Evolutionary conservation across 2,329 filamentous ascomycete genomes (phyloP).

Genomic region (Calonectria pauciramosa): DNA sequence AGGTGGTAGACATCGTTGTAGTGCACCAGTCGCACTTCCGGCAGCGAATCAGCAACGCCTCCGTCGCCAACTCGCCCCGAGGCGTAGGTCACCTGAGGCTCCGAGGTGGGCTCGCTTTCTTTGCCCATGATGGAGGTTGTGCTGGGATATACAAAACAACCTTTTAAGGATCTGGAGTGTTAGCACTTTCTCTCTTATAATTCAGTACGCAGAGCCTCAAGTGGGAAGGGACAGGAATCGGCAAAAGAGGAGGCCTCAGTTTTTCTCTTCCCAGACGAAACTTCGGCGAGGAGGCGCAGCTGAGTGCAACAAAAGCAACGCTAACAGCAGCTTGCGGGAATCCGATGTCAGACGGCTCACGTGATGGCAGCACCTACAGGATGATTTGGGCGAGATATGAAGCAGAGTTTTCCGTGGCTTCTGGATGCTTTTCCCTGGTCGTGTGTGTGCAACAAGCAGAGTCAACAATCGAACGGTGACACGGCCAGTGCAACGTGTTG

Average conservation of each 20-base stretch:
- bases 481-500: slow-evolving; percentile 18
- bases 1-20: slow-evolving; percentile 97
- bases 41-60: slow-evolving; percentile 49
- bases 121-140: slow-evolving; percentile 34
- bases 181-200: neutral
- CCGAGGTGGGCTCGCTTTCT: slow-evolving; percentile 41
- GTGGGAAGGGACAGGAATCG: neutral
- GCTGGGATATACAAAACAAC: neutral
- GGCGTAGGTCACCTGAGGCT: slow-evolving; percentile 46
- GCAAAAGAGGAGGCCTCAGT: slow-evolving; percentile 4
- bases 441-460: neutral
- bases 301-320: slow-evolving; percentile 13
- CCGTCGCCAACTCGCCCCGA: slow-evolving; percentile 40
- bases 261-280: neutral
- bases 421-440: neutral
- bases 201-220: neutral
- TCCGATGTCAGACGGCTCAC: slow-evolving; percentile 31
- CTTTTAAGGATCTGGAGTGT: neutral
- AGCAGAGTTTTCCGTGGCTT: neutral
- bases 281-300: slow-evolving; percentile 25
- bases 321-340: slow-evolving; percentile 24
- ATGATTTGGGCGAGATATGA: neutral
- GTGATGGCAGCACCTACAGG: slow-evolving; percentile 12
- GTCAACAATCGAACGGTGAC: neutral
- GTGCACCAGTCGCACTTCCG: slow-evolving; percentile 86